A percentile compares a stretch with the other conserved stretches of the same genome.
Evolutionary conservation across 352 stramenopile species (phyloP).

Genomic region (Globisporangium nunn): DNA sequence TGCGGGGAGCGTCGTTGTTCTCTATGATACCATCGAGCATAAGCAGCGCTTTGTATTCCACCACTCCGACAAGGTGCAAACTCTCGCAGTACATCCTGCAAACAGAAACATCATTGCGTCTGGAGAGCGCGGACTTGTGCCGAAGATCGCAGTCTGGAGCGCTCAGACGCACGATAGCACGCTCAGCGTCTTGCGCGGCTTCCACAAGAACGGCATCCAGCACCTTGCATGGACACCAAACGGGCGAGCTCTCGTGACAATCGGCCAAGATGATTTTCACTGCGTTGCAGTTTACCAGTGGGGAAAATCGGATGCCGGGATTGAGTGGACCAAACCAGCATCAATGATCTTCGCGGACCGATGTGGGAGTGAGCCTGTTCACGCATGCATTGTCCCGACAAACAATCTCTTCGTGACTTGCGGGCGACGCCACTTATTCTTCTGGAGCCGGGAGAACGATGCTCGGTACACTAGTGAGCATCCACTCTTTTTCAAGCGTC

Average conservation of each 20-base stretch:
- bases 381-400: slow-evolving; percentile 26
- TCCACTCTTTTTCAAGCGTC: slow-evolving; percentile 38
- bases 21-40: slow-evolving; percentile 71
- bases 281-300: slow-evolving; percentile 78
- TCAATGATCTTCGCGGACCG: slow-evolving; percentile 50
- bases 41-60: slow-evolving; percentile 59
- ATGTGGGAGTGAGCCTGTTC: slow-evolving; percentile 40
- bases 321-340: slow-evolving; percentile 50
- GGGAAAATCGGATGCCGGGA: slow-evolving; percentile 16
- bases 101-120: slow-evolving; percentile 44
- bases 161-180: slow-evolving; percentile 27
- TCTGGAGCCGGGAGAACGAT: slow-evolving; percentile 63
- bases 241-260: slow-evolving; percentile 49
- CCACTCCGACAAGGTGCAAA: slow-evolving; percentile 55
- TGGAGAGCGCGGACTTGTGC: slow-evolving; percentile 43
- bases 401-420: slow-evolving; percentile 62
- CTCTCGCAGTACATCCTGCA: slow-evolving; percentile 47
- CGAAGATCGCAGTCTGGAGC: slow-evolving; percentile 70
- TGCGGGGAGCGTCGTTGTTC: slow-evolving; percentile 44
- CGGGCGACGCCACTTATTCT: slow-evolving; percentile 58
- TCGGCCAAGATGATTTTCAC: slow-evolving; percentile 64
- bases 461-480: slow-evolving; percentile 40
- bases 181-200: slow-evolving; percentile 56
- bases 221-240: slow-evolving; percentile 74
- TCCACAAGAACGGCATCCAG: slow-evolving; percentile 54